A percentile compares a stretch with the other conserved stretches of the same genome.
Conservation (phyloP, 2,329 filamentous ascomycete genomes). For the Pseudopyrenochaeta lycopersici region DNA sequence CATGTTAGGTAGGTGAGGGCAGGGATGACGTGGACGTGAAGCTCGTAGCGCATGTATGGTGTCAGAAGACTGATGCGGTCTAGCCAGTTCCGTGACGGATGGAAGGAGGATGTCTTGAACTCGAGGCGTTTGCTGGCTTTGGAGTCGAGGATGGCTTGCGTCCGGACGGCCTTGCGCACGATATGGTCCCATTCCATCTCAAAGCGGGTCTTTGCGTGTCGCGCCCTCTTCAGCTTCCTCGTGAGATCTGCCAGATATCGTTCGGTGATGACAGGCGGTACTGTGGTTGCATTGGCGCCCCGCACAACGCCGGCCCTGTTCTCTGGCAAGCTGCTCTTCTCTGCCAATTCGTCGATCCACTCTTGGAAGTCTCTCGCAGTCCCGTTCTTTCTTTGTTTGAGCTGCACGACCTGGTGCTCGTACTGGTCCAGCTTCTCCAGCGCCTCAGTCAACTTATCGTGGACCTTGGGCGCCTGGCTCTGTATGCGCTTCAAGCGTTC, state of each 20-base stretch:
- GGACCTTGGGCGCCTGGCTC: slow-evolving; percentile 77
- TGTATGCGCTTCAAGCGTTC: slow-evolving; percentile 79
- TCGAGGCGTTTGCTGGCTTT: slow-evolving; percentile 81
- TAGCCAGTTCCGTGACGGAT: slow-evolving; percentile 55
- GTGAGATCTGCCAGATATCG: slow-evolving; percentile 92
- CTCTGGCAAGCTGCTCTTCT: slow-evolving; percentile 76
- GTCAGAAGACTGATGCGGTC: slow-evolving; percentile 67
- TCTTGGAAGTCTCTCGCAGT: slow-evolving; percentile 80
- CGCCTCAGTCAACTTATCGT: slow-evolving; percentile 89
- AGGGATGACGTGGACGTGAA: slow-evolving; percentile 79
- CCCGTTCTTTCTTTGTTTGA: slow-evolving; percentile 82
- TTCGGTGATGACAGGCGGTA: slow-evolving; percentile 88
- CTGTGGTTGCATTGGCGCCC: slow-evolving; percentile 49
- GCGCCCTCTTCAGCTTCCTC: slow-evolving; percentile 79
- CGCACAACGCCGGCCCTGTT: slow-evolving; percentile 49
- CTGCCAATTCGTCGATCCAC: slow-evolving; percentile 94
- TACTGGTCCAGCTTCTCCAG: slow-evolving; percentile 80
- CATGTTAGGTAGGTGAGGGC: slow-evolving; percentile 71
- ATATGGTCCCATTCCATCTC: slow-evolving; percentile 85
- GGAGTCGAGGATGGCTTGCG: slow-evolving; percentile 85
- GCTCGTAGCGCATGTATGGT: slow-evolving; percentile 81
- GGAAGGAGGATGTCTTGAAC: slow-evolving; percentile 66
- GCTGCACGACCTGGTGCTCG: slow-evolving; percentile 80
- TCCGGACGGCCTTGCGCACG: slow-evolving; percentile 75
- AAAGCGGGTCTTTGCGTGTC: slow-evolving; percentile 84